These are phyloP conservation scores for Crinitomyces ghanaensis DNA, from an alignment of 805 yeast genomes.

Conservation along the genomic window DNA sequence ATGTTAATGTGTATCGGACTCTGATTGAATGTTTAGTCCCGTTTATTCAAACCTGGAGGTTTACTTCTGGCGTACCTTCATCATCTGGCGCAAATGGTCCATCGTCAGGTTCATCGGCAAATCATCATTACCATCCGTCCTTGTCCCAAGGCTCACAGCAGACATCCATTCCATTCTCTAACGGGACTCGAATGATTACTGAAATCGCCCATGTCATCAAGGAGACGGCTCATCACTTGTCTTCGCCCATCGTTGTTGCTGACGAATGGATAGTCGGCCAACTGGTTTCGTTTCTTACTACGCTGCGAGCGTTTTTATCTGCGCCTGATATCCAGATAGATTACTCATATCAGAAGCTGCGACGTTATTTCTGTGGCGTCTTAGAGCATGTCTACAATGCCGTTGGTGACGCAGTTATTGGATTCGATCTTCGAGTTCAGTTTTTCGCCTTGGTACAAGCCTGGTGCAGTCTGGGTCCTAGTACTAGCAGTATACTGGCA, in stretches of 20 bases:
- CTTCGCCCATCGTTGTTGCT: constrained; percentile 36
- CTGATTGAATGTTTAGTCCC: constrained; percentile 66
- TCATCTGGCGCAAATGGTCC: background rate
- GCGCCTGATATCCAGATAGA: constrained; percentile 47
- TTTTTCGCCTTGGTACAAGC: constrained; percentile 75
- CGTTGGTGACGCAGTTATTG: constrained; percentile 42
- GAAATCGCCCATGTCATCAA: constrained; percentile 71
- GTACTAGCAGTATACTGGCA: constrained; percentile 37
- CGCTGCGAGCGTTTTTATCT: constrained; percentile 49
- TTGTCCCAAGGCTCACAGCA: constrained; percentile 1
- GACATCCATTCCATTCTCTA: background rate
- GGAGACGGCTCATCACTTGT: constrained; percentile 53
- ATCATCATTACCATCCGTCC: background rate
- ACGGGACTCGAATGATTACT: constrained; percentile 37
- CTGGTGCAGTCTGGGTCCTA: constrained; percentile 88
- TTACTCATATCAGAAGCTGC: constrained; percentile 60
- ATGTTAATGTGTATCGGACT: constrained; percentile 77
- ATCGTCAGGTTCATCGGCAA: background rate
- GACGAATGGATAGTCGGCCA: constrained; percentile 63
- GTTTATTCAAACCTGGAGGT: constrained; percentile 44
- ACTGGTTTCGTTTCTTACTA: constrained; percentile 49
- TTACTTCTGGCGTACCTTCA: too few species aligned
- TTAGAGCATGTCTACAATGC: constrained; percentile 56
- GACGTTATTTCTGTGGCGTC: constrained; percentile 76
- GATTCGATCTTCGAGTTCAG: constrained; percentile 74